These are phyloP conservation scores for Amylocarpus encephaloides DNA, from an alignment of 2,329 filamentous ascomycete genomes.

Conservation along the genomic window DNA sequence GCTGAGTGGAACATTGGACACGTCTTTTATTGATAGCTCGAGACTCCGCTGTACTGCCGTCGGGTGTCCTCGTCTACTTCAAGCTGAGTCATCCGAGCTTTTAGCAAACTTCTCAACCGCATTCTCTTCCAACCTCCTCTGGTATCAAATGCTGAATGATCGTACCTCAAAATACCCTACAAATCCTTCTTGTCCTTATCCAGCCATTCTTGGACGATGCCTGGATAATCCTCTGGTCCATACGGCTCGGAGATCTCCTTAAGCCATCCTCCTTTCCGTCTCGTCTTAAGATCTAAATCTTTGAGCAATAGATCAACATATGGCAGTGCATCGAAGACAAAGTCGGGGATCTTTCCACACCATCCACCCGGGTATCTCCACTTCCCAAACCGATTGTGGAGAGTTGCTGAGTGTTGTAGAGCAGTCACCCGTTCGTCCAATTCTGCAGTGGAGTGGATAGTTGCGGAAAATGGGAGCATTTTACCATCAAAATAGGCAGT, in stretches of 20 bases:
- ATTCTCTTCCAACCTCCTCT: not conserved
- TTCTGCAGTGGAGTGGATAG: slow-evolving; percentile 22
- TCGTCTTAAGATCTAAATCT: slow-evolving; percentile 55
- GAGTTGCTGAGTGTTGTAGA: slow-evolving; percentile 48
- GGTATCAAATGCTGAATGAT: not conserved
- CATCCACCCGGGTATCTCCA: slow-evolving; percentile 64
- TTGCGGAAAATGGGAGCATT: not conserved
- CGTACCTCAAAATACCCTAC: not conserved
- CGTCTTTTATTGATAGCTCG: too few species aligned
- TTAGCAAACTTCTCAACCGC: not conserved
- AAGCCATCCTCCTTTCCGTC: slow-evolving; percentile 45
- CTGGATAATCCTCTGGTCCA: slow-evolving; percentile 39
- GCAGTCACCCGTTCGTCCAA: slow-evolving; percentile 20
- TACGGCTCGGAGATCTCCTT: slow-evolving; percentile 40
- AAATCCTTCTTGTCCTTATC: not conserved
- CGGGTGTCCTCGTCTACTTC: too few species aligned
- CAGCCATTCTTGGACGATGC: slow-evolving; percentile 38
- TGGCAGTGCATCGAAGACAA: slow-evolving; percentile 70
- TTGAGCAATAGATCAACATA: slow-evolving; percentile 63
- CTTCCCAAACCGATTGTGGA: slow-evolving; percentile 62
- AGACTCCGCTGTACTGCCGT: too few species aligned
- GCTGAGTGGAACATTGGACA: too few species aligned
- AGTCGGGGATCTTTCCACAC: slow-evolving; percentile 57
- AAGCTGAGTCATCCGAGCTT: too few species aligned
- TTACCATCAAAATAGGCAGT: slow-evolving; percentile 55